Conservation (phyloP, 192 early-diverging fungal genomes). For the Lobosporangium transversale region DNA sequence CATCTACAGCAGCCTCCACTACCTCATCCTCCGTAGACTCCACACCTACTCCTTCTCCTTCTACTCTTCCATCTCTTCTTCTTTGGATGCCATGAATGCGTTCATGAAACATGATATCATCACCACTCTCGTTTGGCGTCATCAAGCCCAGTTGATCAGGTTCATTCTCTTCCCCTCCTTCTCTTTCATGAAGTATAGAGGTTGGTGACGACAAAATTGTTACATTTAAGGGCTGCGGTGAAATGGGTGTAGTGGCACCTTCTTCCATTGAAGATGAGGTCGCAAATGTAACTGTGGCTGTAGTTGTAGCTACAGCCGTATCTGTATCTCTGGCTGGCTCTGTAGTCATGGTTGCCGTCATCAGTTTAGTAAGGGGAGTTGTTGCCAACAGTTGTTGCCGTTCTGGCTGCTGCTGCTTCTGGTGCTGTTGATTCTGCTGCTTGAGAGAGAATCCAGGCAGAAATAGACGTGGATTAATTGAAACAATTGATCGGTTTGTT, state of each 20-base stretch:
- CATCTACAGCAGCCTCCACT: no score
- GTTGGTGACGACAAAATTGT: not conserved
- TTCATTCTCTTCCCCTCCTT: not conserved
- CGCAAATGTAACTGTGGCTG: not conserved
- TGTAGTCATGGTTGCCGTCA: slow-evolving; percentile 11
- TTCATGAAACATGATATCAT: not conserved
- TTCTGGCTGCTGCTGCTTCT: not conserved
- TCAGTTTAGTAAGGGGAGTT: not conserved
- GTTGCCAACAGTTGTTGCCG: not conserved
- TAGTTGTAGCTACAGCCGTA: no score
- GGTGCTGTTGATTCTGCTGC: slow-evolving; percentile 14
- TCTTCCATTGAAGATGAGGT: not conserved
- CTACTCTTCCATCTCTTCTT: no score
- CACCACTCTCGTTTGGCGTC: not conserved
- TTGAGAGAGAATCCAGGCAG: slow-evolving; percentile 11
- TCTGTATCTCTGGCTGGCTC: not conserved
- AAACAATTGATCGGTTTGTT: not conserved
- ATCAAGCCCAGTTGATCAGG: not conserved
- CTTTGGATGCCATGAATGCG: no score
- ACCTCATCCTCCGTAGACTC: no score
- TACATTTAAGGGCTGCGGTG: slow-evolving; percentile 14
- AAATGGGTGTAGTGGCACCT: slow-evolving; percentile 1
- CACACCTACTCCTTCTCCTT: no score
- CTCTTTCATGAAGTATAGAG: no score
- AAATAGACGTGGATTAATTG: slow-evolving; percentile 22